Evolutionary conservation across 2,329 filamentous ascomycete species (phyloP), one percentile per base, ranked within the genome.

Genomic region (Chrysoporthe cubensis): DNA sequence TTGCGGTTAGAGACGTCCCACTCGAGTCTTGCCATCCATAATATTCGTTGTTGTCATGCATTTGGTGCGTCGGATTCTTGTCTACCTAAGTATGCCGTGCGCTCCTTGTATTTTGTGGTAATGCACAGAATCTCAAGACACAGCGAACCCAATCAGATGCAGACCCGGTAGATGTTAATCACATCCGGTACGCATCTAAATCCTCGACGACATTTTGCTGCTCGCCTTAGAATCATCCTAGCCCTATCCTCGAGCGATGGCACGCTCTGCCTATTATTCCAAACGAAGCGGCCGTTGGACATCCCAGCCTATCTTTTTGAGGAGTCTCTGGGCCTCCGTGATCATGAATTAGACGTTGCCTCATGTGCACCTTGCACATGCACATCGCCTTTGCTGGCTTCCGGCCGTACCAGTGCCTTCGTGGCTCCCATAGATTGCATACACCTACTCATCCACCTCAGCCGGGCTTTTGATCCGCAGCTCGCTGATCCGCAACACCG

Each of bases 401-500:
- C n/a, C 21, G 32, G 4, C 50, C 50, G 26, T 13, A 14, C 50
- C 26, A 54, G 21, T 16, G 7, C 26, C n/a, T 18, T 5, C 9
- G 26, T 5, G 13, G 5, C 50, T 14, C 50, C 26, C 21, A 1
- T 54, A 3, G 13, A 6, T 7, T 16, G 32, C 26, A 16, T 21
- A 32, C 5, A 5, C 21, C 60, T 69, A 72, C 6, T 42, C 52
- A 70, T 80, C 78, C 63, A 83, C 74, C 62, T 83, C 80, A 61
- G 80, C 81, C 61, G 78, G 70, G 32, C 73, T 76, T 72, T 84
- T 83, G 67, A 97, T 84, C 76, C 87, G 90, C 71, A 98, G 77
- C 80, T 98, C 92, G 76, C 91, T 91, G 71, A 99, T 91, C 76
- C 90, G 86, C 79, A 99, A 76, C 32, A 97, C 87, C 2, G 96